These are phyloP conservation scores for Pulveroboletus sp. DNA, from an alignment of 768 basidiomycete genomes.

Conservation along the genomic window DNA sequence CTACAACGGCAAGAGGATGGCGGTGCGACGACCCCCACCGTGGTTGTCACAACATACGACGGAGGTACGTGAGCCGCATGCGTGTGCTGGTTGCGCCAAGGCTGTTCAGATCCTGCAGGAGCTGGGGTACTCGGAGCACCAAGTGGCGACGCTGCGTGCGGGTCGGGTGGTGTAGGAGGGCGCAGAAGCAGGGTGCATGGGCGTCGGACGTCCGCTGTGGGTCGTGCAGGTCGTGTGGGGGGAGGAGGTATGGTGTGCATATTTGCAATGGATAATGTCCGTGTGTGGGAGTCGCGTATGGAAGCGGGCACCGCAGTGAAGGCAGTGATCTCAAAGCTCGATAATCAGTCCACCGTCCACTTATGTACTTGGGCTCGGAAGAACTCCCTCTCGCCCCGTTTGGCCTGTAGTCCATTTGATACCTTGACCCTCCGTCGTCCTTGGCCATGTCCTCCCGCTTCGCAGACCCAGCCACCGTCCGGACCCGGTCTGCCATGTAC, in stretches of 20 bases:
- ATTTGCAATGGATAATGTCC: conserved; percentile 25
- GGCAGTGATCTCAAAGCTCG: conserved; percentile 23
- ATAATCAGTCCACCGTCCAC: conserved; percentile 30
- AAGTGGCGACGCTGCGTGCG: conserved; percentile 41
- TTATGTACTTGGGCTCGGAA: conserved; percentile 25
- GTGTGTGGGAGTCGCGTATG: not conserved
- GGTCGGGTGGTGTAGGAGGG: conserved; percentile 36
- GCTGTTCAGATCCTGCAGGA: conserved; percentile 36
- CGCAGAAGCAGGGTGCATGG: not conserved
- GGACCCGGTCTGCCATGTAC: conserved; percentile 28
- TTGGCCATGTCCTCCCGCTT: conserved; percentile 26
- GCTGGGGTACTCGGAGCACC: conserved; percentile 37
- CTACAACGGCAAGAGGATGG: conserved; percentile 78
- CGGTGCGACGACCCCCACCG: conserved; percentile 73
- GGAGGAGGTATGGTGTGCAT: conserved; percentile 11
- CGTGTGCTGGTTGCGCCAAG: not conserved
- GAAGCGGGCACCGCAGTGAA: conserved; percentile 21
- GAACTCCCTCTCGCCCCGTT: conserved; percentile 18
- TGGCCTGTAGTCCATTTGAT: conserved; percentile 28
- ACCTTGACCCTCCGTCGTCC: conserved; percentile 6
- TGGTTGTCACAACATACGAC: conserved; percentile 81
- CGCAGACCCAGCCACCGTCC: conserved; percentile 25
- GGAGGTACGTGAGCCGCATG: conserved; percentile 45
- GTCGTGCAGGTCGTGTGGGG: conserved; percentile 13
- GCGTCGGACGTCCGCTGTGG: conserved; percentile 20